Evolutionary conservation across 306 rosid species (phyloP).

Genomic region (Vicia villosa): DNA sequence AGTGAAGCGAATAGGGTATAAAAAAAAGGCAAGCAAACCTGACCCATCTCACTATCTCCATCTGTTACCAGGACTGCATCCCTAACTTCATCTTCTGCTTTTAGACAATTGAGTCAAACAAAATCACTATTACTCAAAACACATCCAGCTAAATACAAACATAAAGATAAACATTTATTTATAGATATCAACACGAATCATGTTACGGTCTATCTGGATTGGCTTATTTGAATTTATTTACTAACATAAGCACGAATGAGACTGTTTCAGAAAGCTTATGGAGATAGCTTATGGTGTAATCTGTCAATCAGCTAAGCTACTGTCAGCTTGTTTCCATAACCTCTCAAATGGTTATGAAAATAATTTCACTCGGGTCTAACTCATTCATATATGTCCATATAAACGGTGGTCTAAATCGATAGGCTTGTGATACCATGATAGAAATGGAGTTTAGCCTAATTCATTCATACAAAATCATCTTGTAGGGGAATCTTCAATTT

Average conservation of each 20-base stretch:
- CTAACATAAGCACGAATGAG: background rate
- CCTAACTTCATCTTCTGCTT: constrained; percentile 63
- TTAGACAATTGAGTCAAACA: constrained; percentile 30
- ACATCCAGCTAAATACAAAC: background rate
- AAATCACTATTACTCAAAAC: constrained; percentile 13
- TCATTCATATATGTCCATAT: too few relatives aligned
- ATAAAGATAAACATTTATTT: background rate
- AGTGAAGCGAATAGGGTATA: background rate
- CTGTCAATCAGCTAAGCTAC: too few relatives aligned
- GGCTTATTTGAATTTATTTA: background rate
- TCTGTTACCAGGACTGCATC: constrained; percentile 85
- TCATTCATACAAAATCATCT: too few relatives aligned
- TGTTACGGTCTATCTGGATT: background rate
- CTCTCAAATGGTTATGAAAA: background rate
- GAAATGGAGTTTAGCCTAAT: too few relatives aligned
- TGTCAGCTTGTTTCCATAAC: background rate
- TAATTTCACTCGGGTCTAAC: too few relatives aligned
- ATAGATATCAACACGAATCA: background rate
- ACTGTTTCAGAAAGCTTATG: background rate
- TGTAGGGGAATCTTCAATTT: too few relatives aligned
- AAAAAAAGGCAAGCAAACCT: constrained; percentile 62
- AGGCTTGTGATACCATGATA: too few relatives aligned
- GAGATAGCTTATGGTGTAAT: too few relatives aligned
- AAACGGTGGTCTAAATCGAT: too few relatives aligned
- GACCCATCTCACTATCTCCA: constrained; percentile 93